Evolutionary conservation across 257 asterid genomes (phyloP).

Genomic region (Haberlea rhodopensis): DNA sequence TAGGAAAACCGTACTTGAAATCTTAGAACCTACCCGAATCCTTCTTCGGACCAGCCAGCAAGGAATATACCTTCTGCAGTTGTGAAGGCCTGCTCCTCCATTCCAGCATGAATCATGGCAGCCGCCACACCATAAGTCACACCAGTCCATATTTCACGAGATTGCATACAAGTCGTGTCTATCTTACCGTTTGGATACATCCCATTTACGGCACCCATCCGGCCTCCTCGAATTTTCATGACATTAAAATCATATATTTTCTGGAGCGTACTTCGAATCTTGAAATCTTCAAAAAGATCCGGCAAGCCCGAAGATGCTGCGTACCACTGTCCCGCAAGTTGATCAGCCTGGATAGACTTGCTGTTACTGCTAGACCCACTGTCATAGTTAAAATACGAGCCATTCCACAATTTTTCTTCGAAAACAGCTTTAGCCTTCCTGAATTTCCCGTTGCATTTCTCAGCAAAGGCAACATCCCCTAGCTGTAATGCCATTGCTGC

Average conservation of each 20-base stretch:
- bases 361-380: constrained; percentile 91
- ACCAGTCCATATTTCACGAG: constrained; percentile 95
- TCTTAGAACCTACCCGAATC: constrained; percentile 62
- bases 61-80: constrained; percentile 90
- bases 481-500: constrained; percentile 86
- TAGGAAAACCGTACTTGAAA: no score
- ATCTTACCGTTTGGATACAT: constrained; percentile 92
- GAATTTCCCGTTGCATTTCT: constrained; percentile 60
- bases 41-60: constrained; percentile 99
- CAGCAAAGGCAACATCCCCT: constrained; percentile 78
- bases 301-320: constrained; percentile 93
- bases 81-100: constrained; percentile 88
- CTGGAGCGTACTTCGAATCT: constrained; percentile 75
- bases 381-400: constrained; percentile 88
- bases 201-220: constrained; percentile 98
- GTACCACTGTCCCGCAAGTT: constrained; percentile 97
- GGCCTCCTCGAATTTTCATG: constrained; percentile 79
- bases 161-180: constrained; percentile 99
- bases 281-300: constrained; percentile 63
- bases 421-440: constrained; percentile 59
- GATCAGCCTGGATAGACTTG: constrained; percentile 93
- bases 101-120: constrained; percentile 93
- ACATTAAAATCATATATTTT: constrained; percentile 83
- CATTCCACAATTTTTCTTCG: constrained; percentile 87
- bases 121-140: constrained; percentile 94